phyloP scores from a whole-genome alignment of 2,329 filamentous ascomycete species.

The Metarhizium humberi region DNA sequence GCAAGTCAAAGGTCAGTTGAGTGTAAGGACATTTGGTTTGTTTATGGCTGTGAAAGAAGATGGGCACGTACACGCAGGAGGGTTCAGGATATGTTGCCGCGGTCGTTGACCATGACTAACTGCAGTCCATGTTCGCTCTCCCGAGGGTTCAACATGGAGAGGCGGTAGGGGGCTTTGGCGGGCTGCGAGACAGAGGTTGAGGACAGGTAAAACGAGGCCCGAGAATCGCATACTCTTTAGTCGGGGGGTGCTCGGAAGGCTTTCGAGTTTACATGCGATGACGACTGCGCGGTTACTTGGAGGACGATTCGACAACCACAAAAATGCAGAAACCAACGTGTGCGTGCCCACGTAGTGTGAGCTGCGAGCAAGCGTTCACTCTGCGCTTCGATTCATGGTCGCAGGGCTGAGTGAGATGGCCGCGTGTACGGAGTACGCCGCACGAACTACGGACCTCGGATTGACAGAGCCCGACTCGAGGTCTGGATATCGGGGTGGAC shows the following conservation, averaged over 20 bases:
- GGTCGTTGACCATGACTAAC: background rate
- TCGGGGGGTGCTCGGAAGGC: background rate
- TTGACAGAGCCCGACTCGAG: no score
- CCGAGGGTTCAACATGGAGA: background rate
- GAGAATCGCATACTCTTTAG: background rate
- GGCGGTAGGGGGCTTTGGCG: background rate
- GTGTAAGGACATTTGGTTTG: background rate
- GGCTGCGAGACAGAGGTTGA: background rate
- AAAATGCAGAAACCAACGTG: no score
- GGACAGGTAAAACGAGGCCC: background rate
- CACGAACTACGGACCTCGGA: no score
- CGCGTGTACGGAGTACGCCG: no score
- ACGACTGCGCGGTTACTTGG: no score
- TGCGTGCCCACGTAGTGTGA: no score
- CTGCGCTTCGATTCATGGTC: no score
- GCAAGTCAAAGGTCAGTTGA: background rate
- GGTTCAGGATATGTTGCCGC: background rate
- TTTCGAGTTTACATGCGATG: background rate
- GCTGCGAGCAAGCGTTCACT: no score
- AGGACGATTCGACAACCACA: no score
- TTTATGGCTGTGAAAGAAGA: background rate
- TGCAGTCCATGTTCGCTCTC: background rate
- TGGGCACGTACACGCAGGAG: background rate
- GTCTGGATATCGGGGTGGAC: no score
- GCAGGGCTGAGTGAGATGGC: no score